phyloP scores from a whole-genome alignment of 257 asterid species.

The Pogostemon cablin region DNA sequence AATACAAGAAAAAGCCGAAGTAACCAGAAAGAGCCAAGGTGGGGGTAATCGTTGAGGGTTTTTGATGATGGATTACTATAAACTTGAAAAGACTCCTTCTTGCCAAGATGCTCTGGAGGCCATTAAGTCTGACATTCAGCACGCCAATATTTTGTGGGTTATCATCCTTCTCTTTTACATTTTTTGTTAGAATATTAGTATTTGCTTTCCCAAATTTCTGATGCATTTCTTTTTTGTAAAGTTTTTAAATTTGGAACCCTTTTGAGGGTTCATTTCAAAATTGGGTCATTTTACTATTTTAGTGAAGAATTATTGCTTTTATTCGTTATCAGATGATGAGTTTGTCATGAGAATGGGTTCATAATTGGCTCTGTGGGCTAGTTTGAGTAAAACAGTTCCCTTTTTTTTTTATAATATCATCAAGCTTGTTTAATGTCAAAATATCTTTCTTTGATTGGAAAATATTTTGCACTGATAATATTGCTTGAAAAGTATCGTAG shows the following conservation, averaged over 20 bases:
- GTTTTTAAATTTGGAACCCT: not conserved
- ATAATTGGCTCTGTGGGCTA: not conserved
- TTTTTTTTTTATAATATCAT: conserved; percentile 9
- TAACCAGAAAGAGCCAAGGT: not conserved
- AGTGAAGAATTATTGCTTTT: not conserved
- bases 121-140: conserved; percentile 56
- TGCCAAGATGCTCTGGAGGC: conserved; percentile 52
- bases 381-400: not conserved
- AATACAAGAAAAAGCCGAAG: not conserved
- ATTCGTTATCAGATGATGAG: not conserved
- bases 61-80: conserved; percentile 45
- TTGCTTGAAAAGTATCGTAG: not conserved
- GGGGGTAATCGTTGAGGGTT: conserved; percentile 5
- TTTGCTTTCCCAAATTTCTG: not conserved
- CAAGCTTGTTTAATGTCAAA: not conserved
- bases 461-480: not conserved
- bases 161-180: conserved; percentile 2
- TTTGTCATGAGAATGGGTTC: not conserved
- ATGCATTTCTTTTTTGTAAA: not conserved
- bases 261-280: not conserved
- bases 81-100: conserved; percentile 47
- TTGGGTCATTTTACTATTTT: not conserved
- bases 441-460: not conserved
- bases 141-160: conserved; percentile 63
- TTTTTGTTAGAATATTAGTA: not conserved